Percentiles rank a stretch among this genome's conserved stretches.
These are phyloP conservation scores for Oenanthe javanica DNA, from an alignment of 140 eudicot genomes.

Conservation along the genomic window DNA sequence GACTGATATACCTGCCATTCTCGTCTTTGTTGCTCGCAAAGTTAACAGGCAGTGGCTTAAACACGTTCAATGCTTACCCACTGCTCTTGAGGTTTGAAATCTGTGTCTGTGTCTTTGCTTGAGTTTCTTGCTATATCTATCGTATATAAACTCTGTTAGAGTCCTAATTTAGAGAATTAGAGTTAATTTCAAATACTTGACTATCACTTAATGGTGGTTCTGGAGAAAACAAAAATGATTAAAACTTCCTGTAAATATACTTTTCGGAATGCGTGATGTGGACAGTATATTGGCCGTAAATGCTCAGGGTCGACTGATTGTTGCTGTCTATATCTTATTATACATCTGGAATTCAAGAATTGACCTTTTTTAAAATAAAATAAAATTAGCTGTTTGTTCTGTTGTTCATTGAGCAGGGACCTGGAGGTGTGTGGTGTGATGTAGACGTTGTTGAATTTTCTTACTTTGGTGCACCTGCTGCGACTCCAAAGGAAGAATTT, in stretches of 20 bases:
- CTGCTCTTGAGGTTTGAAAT: slow-evolving; percentile 72
- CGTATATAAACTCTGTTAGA: slow-evolving; percentile 4
- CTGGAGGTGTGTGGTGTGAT: slow-evolving; percentile 96
- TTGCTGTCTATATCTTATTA: background rate
- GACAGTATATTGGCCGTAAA: background rate
- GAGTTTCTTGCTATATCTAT: background rate
- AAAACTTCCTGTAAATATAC: background rate
- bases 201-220: background rate
- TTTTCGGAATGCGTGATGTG: background rate
- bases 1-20: slow-evolving; percentile 82
- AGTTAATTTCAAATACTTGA: background rate
- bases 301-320: background rate
- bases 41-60: slow-evolving; percentile 86
- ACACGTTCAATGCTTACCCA: slow-evolving; percentile 61
- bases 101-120: background rate
- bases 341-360: background rate
- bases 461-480: slow-evolving; percentile 84
- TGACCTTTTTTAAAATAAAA: background rate
- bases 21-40: slow-evolving; percentile 81
- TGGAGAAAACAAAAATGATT: background rate
- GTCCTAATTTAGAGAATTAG: background rate
- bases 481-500: slow-evolving; percentile 74
- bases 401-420: slow-evolving; percentile 48
- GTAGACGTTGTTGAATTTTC: slow-evolving; percentile 88
- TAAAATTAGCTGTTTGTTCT: background rate